These are phyloP conservation scores for Kodamaea arcana DNA, from an alignment of 1,139 yeast species.

Conservation along the genomic window DNA sequence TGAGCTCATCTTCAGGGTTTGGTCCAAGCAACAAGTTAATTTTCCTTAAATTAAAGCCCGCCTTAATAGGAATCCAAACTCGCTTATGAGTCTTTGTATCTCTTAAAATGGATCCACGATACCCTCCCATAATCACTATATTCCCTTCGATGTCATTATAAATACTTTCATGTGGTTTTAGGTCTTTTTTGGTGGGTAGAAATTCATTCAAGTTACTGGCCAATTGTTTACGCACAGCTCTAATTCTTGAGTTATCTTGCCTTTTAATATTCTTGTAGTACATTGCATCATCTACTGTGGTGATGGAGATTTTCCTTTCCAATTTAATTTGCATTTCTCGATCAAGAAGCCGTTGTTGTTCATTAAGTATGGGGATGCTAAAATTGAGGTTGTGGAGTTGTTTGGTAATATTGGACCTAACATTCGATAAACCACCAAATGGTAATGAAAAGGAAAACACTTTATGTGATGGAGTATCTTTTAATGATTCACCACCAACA, in stretches of 20 bases:
- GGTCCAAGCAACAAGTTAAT: constrained; percentile 74
- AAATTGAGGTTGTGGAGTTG: constrained; percentile 17
- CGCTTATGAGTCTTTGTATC: constrained; percentile 61
- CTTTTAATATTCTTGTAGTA: constrained; percentile 54
- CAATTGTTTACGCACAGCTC: constrained; percentile 65
- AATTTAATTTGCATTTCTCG: constrained; percentile 44
- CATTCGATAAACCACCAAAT: constrained; percentile 30
- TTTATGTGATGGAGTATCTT: constrained; percentile 14
- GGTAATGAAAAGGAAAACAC: constrained; percentile 43
- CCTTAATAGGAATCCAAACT: constrained; percentile 85
- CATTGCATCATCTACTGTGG: constrained; percentile 61
- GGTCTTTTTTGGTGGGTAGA: constrained; percentile 24
- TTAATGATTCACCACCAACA: constrained; percentile 35
- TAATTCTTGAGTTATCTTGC: constrained; percentile 60
- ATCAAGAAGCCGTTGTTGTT: constrained; percentile 15
- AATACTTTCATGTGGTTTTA: constrained; percentile 26
- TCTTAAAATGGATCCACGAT: constrained; percentile 77
- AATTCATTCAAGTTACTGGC: constrained; percentile 46
- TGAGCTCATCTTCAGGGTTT: constrained; percentile 54
- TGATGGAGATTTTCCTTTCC: constrained; percentile 52
- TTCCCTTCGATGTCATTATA: constrained; percentile 62
- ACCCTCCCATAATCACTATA: constrained; percentile 79
- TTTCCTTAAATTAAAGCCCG: constrained; percentile 71
- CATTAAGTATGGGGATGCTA: constrained; percentile 23
- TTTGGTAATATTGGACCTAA: constrained; percentile 22